phyloP scores from a whole-genome alignment of 2,329 filamentous ascomycete genomes.

The Sordariomycetes sp. region DNA sequence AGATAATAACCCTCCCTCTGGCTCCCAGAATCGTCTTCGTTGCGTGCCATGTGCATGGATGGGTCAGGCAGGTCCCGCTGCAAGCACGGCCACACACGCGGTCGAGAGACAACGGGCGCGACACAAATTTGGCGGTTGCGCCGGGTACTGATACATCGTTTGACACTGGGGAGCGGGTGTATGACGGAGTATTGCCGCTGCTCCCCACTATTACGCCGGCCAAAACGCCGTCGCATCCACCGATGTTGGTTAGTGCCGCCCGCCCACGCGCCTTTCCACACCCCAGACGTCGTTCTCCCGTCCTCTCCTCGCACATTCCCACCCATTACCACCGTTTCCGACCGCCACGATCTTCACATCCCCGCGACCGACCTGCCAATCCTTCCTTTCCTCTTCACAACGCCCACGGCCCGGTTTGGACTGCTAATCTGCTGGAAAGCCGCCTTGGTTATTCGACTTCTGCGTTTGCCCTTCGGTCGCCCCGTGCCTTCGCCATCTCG shows the following conservation, averaged over 20 bases:
- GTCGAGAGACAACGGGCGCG: neutral
- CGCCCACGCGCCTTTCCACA: constrained; percentile 17
- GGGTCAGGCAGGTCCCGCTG: too few species aligned
- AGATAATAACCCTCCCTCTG: too few species aligned
- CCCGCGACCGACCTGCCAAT: constrained; percentile 7
- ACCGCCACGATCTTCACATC: constrained; percentile 7
- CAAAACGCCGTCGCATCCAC: constrained; percentile 34
- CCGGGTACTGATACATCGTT: neutral
- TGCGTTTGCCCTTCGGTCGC: neutral
- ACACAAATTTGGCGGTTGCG: neutral
- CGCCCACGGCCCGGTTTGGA: neutral
- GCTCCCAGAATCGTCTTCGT: too few species aligned
- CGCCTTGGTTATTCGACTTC: neutral
- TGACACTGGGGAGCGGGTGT: neutral
- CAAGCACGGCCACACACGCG: neutral
- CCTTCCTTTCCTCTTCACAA: constrained; percentile 8
- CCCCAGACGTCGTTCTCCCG: constrained; percentile 14
- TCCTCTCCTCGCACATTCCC: constrained; percentile 12
- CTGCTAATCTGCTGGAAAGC: neutral
- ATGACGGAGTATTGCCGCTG: constrained; percentile 2
- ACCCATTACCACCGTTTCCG: constrained; percentile 5
- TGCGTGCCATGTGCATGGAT: too few species aligned
- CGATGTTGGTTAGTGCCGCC: constrained; percentile 1
- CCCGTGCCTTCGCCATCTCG: neutral
- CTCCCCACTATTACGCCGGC: constrained; percentile 45